Evolutionary conservation across 768 basidiomycete genomes (phyloP).

Genomic region (Rubroboletus satanas): DNA sequence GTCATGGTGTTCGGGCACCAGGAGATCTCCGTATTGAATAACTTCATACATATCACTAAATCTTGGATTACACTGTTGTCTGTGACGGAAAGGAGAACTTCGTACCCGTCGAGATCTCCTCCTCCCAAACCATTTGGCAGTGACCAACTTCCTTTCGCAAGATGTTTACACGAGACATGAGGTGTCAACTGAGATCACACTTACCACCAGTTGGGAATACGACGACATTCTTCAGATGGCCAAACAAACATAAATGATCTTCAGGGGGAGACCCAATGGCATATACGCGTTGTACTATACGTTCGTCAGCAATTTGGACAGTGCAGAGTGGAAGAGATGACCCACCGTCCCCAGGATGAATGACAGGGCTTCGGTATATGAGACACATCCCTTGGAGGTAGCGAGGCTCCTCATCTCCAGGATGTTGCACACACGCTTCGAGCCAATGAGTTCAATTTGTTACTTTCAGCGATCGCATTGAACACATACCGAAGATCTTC

Average conservation of each 20-base stretch:
- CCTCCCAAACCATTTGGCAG: slow-evolving; percentile 68
- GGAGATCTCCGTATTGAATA: slow-evolving; percentile 49
- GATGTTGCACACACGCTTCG: slow-evolving; percentile 57
- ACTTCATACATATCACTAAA: slow-evolving; percentile 64
- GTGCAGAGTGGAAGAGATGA: background rate
- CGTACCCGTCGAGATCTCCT: slow-evolving; percentile 77
- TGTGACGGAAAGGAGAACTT: background rate
- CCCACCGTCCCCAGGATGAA: slow-evolving; percentile 72
- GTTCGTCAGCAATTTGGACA: slow-evolving; percentile 1
- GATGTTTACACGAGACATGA: background rate
- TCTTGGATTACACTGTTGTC: background rate
- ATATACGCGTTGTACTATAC: slow-evolving; percentile 60
- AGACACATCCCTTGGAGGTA: slow-evolving; percentile 60
- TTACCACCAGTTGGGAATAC: slow-evolving; percentile 63
- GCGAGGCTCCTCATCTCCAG: slow-evolving; percentile 43
- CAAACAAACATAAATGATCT: slow-evolving; percentile 52
- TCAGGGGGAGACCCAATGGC: slow-evolving; percentile 69
- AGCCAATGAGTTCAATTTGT: background rate
- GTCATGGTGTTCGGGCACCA: slow-evolving; percentile 47
- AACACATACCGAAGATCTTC: slow-evolving; percentile 60
- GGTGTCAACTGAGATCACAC: slow-evolving; percentile 12
- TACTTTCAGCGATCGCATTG: background rate
- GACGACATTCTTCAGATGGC: slow-evolving; percentile 62
- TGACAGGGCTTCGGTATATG: slow-evolving; percentile 70
- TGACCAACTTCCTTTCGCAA: slow-evolving; percentile 50